Percentiles rank a stretch among this genome's conserved stretches.
These are phyloP conservation scores for Penicillium palitans DNA, from an alignment of 2,329 filamentous ascomycete species.

Conservation along the genomic window DNA sequence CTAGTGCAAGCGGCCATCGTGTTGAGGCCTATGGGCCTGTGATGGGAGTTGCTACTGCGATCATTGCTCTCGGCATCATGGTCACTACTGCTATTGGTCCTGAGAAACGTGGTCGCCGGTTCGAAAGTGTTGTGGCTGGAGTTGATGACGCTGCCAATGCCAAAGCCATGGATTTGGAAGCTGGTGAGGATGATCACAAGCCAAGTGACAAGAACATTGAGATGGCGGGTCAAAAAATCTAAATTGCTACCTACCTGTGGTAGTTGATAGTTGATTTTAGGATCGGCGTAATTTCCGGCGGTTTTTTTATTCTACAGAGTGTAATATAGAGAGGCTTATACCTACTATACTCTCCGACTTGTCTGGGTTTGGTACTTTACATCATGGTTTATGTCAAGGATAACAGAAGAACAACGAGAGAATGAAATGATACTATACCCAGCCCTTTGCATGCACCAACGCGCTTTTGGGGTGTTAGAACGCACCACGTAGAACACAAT, in stretches of 20 bases:
- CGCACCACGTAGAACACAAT: background rate
- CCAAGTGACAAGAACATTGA: constrained; percentile 28
- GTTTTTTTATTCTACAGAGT: background rate
- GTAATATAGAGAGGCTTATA: background rate
- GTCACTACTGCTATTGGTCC: constrained; percentile 69
- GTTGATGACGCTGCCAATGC: constrained; percentile 18
- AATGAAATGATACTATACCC: background rate
- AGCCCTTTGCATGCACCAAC: background rate
- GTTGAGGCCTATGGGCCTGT: constrained; percentile 72
- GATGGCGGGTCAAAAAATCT: constrained; percentile 19
- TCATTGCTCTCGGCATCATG: constrained; percentile 69
- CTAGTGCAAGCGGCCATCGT: constrained; percentile 52
- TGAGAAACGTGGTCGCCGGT: constrained; percentile 70
- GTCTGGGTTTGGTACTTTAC: background rate
- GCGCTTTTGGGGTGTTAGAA: background rate
- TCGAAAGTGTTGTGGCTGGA: constrained; percentile 60
- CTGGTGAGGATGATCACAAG: constrained; percentile 17
- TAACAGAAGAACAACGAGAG: background rate
- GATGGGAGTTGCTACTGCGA: constrained; percentile 75
- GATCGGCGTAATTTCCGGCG: background rate
- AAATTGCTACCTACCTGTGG: background rate
- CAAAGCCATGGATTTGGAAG: constrained; percentile 27
- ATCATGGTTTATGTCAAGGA: background rate
- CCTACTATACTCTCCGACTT: background rate
- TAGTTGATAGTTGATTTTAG: background rate